Conservation (phyloP, 2,329 filamentous ascomycete genomes). For the Beauveria pseudobassiana region DNA sequence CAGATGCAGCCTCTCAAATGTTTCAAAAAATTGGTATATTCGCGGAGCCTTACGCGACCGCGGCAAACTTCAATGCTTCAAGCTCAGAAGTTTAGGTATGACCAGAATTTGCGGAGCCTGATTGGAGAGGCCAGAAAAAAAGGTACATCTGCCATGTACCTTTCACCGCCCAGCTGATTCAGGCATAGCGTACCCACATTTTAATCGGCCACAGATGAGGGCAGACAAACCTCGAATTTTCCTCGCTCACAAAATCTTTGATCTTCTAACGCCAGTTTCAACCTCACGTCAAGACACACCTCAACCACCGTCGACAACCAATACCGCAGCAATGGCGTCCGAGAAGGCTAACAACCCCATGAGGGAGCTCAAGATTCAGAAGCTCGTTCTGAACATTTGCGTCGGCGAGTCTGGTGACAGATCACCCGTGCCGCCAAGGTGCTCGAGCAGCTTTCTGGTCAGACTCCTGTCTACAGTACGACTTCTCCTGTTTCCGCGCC, state of each 20-base stretch:
- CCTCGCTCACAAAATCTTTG: conserved; percentile 29
- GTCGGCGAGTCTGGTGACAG: conserved; percentile 99
- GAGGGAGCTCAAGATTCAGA: conserved; percentile 99
- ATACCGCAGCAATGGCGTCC: conserved; percentile 42
- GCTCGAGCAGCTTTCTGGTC: conserved; percentile 98
- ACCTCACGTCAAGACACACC: conserved; percentile 26
- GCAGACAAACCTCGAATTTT: conserved; percentile 35
- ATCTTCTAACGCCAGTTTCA: conserved; percentile 18
- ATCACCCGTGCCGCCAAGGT: conserved; percentile 99
- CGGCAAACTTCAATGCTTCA: conserved; percentile 33
- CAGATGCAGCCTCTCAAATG: conserved; percentile 24
- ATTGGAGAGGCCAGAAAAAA: conserved; percentile 29
- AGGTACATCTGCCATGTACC: conserved; percentile 27
- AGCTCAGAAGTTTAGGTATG: conserved; percentile 31
- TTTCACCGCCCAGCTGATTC: conserved; percentile 20
- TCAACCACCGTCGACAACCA: conserved; percentile 26
- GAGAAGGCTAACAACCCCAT: conserved; percentile 96
- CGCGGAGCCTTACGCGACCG: conserved; percentile 33
- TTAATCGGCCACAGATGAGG: conserved; percentile 25
- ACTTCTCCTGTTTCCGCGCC: not conserved
- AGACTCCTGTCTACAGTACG: conserved; percentile 98
- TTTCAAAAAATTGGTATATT: conserved; percentile 37
- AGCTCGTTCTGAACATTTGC: conserved; percentile 99
- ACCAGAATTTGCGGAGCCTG: conserved; percentile 40
- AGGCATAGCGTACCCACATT: conserved; percentile 16